A percentile compares a stretch with the other conserved stretches of the same genome.
These are phyloP conservation scores for Pythium brachiatum DNA, from an alignment of 352 stramenopile species.

Conservation along the genomic window DNA sequence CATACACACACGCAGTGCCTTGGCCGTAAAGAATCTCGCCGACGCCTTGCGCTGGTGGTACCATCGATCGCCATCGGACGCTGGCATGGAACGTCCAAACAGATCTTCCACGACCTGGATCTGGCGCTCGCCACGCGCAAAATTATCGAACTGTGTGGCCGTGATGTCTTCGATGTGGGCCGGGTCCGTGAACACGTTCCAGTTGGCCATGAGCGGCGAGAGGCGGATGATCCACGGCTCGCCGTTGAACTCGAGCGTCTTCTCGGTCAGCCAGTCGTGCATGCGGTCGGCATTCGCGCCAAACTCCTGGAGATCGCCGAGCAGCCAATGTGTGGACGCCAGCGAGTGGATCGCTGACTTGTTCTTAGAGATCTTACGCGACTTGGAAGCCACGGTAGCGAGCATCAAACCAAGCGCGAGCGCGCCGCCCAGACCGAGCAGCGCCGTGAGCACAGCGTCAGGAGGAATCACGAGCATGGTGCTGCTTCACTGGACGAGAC, in stretches of 20 bases:
- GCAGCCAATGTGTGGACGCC: conserved; percentile 17
- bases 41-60: conserved; percentile 31
- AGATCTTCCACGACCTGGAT: conserved; percentile 21
- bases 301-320: conserved; percentile 44
- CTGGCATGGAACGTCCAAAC: conserved; percentile 23
- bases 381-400: background rate
- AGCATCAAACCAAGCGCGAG: conserved; percentile 7
- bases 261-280: conserved; percentile 47
- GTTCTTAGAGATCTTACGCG: background rate
- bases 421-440: conserved; percentile 10
- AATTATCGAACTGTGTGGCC: conserved; percentile 33
- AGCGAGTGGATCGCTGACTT: background rate
- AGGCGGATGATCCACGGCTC: conserved; percentile 25
- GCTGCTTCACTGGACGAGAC: background rate
- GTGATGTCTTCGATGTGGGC: conserved; percentile 32
- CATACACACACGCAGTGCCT: background rate
- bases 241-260: conserved; percentile 7
- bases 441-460: conserved; percentile 3
- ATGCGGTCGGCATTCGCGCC: conserved; percentile 30
- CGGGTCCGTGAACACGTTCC: conserved; percentile 24
- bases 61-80: conserved; percentile 30
- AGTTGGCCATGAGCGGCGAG: conserved; percentile 11
- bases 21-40: conserved; percentile 27
- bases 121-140: conserved; percentile 25
- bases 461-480: background rate